Percentiles rank a stretch among this genome's conserved stretches.
Conservation (phyloP, 2,329 filamentous ascomycete species). For the Fusarium poae region DNA sequence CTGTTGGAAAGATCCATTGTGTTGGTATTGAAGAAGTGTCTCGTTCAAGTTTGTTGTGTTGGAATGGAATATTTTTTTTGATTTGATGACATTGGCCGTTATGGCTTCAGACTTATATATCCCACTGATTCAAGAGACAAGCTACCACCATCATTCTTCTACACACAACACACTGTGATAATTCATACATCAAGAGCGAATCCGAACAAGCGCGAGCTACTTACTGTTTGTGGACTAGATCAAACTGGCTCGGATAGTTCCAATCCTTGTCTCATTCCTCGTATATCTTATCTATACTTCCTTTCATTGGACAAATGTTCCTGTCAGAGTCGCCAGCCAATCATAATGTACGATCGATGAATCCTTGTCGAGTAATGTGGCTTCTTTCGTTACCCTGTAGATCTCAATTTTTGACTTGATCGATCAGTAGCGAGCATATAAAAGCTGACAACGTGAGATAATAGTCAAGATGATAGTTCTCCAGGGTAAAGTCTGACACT, state of each 20-base stretch:
- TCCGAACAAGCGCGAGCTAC: neutral
- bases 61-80: too few species aligned
- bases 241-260: neutral
- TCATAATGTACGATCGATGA: neutral
- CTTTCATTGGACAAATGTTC: neutral
- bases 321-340: neutral
- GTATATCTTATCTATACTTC: neutral
- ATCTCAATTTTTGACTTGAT: neutral
- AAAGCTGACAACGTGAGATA: neutral
- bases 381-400: neutral
- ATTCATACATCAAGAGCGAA: neutral
- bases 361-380: neutral
- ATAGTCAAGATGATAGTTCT: neutral
- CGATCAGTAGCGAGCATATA: neutral
- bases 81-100: too few species aligned
- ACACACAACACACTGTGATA: neutral
- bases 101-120: neutral
- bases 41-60: neutral
- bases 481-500: neutral
- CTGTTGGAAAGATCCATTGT: neutral
- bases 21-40: neutral
- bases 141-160: too few species aligned
- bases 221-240: neutral
- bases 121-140: neutral
- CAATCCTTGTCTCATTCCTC: neutral